These are phyloP conservation scores for Trypanosoma theileri DNA, from an alignment of 208 protist genomes.

Conservation along the genomic window DNA sequence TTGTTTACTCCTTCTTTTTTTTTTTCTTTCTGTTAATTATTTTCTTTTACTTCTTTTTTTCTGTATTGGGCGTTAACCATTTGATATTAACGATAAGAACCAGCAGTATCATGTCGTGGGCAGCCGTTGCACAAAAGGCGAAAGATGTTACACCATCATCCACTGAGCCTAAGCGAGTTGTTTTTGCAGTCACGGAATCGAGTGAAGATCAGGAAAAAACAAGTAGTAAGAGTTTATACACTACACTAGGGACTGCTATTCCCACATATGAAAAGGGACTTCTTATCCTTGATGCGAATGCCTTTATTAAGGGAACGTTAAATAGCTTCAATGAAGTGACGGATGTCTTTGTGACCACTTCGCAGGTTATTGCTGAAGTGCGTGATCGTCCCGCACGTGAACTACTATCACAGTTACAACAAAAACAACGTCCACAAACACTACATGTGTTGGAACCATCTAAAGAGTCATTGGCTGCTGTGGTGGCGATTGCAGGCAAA, in stretches of 20 bases:
- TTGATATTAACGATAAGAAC: too few relatives aligned
- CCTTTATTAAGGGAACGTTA: slow-evolving; percentile 87
- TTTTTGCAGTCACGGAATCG: slow-evolving; percentile 11
- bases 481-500: slow-evolving; percentile 73
- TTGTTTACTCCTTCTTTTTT: slow-evolving; percentile 12
- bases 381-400: slow-evolving; percentile 67
- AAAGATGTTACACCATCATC: slow-evolving; percentile 25
- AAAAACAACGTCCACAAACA: slow-evolving; percentile 59
- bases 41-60: too few relatives aligned
- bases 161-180: slow-evolving; percentile 24
- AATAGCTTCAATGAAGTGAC: slow-evolving; percentile 58
- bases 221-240: neutral
- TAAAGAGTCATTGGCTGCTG: slow-evolving; percentile 45
- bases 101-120: slow-evolving; percentile 91
- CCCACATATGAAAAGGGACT: slow-evolving; percentile 69
- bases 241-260: too few relatives aligned
- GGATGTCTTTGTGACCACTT: slow-evolving; percentile 80
- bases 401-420: too few relatives aligned
- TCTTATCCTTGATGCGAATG: slow-evolving; percentile 85
- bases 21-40: neutral
- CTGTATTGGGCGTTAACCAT: too few relatives aligned
- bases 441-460: slow-evolving; percentile 76
- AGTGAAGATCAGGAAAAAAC: neutral
- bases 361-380: slow-evolving; percentile 85
- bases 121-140: slow-evolving; percentile 46